Conservation (phyloP, 2,329 filamentous ascomycete genomes). For the Venturia asperata region DNA sequence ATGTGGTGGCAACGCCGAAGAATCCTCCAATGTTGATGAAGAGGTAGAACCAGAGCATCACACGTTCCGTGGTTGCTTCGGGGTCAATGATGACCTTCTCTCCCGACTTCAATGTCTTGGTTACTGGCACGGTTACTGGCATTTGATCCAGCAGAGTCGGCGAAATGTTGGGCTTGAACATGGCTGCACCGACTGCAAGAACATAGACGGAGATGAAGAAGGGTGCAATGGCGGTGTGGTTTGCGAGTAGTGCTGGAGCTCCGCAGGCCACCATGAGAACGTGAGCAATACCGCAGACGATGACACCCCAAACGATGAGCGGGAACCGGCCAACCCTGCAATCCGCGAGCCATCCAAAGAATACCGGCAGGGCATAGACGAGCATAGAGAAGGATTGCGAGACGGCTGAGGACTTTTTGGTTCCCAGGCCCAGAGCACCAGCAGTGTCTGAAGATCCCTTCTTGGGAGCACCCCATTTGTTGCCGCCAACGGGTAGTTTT, state of each 20-base stretch:
- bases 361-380: conserved; percentile 51
- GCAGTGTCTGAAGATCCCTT: conserved; percentile 8
- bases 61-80: conserved; percentile 36
- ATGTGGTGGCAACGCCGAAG: conserved; percentile 34
- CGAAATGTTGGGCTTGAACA: conserved; percentile 38
- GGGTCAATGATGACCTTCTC: conserved; percentile 44
- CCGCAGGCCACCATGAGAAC: conserved; percentile 25
- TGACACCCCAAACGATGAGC: conserved; percentile 34
- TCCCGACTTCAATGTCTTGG: conserved; percentile 36
- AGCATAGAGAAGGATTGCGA: conserved; percentile 44
- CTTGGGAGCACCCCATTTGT: conserved; percentile 15
- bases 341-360: conserved; percentile 39
- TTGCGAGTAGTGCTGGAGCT: conserved; percentile 21
- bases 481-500: conserved; percentile 13
- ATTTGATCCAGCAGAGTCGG: conserved; percentile 42
- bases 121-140: conserved; percentile 35
- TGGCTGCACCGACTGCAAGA: conserved; percentile 23
- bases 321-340: conserved; percentile 36
- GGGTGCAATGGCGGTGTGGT: conserved; percentile 8
- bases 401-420: conserved; percentile 4
- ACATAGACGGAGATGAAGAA: conserved; percentile 16
- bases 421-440: conserved; percentile 10
- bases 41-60: conserved; percentile 33
- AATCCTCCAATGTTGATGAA: conserved; percentile 30
- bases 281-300: conserved; percentile 28